phyloP scores from a whole-genome alignment of 2,329 filamentous ascomycete species.

The Thyridium curvatum region DNA sequence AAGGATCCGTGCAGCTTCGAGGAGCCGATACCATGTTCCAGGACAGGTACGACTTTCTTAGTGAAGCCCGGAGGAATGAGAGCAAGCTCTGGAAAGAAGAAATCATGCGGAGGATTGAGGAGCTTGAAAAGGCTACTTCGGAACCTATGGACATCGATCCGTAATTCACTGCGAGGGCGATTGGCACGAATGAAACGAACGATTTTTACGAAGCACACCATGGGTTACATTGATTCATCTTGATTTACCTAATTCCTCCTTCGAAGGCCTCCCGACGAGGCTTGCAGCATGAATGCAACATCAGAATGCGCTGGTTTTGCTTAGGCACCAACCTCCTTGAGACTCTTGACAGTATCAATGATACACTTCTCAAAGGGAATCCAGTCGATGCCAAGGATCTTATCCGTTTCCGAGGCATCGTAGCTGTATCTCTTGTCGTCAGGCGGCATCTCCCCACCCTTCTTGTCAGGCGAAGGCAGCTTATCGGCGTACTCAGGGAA shows the following conservation, averaged over 20 bases:
- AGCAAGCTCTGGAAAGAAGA: constrained; percentile 59
- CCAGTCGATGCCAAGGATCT: constrained; percentile 58
- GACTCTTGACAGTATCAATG: constrained; percentile 56
- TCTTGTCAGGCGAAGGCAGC: constrained; percentile 36
- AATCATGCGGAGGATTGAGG: constrained; percentile 47
- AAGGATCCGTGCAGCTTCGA: constrained; percentile 33
- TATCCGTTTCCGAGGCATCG: constrained; percentile 52
- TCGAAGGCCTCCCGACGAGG: no score
- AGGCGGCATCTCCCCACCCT: constrained; percentile 34
- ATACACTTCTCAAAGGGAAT: constrained; percentile 54
- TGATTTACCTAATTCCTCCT: no score
- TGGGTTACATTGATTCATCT: no score
- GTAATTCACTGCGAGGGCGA: constrained; percentile 4
- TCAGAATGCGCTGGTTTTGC: background rate
- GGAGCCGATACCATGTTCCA: constrained; percentile 67
- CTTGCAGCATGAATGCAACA: no score
- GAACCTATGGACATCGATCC: constrained; percentile 10
- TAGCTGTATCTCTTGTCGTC: constrained; percentile 40
- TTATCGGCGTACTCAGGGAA: constrained; percentile 44
- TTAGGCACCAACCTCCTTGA: constrained; percentile 41
- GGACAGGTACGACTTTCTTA: constrained; percentile 65
- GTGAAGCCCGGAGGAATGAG: constrained; percentile 52
- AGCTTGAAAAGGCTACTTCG: constrained; percentile 7
- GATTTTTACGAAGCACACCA: background rate
- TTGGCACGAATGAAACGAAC: background rate